Evolutionary conservation across 176 grass and related monocot genomes (phyloP).

Genomic region (Carex kokanica): DNA sequence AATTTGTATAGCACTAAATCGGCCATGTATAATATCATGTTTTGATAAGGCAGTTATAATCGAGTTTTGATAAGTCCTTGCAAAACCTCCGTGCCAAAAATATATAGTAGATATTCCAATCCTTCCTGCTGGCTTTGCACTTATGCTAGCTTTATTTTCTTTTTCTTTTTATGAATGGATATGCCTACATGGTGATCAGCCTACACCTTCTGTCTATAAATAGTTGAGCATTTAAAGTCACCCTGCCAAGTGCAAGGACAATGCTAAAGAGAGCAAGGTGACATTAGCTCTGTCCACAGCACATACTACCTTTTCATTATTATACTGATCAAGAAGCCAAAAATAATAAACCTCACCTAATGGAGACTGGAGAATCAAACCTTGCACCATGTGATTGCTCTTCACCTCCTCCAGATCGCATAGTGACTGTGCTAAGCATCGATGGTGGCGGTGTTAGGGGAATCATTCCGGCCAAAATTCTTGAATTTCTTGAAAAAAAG

Average conservation of each 20-base stretch:
- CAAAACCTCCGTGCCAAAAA: too few species aligned
- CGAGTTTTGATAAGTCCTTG: too few species aligned
- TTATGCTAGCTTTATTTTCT: too few species aligned
- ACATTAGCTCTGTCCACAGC: neutral
- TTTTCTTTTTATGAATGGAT: too few species aligned
- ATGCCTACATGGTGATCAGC: neutral
- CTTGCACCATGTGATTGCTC: neutral
- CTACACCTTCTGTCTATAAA: neutral
- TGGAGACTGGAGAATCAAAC: neutral
- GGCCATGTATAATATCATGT: too few species aligned
- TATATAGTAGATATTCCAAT: too few species aligned
- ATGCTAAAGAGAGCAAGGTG: neutral
- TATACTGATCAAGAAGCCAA: neutral
- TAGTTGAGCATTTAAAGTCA: neutral
- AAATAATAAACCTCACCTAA: neutral
- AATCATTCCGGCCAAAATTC: slow-evolving; percentile 7
- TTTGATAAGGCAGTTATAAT: too few species aligned
- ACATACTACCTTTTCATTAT: neutral
- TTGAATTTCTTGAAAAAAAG: slow-evolving; percentile 2
- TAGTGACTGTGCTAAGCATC: neutral
- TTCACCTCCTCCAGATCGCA: neutral
- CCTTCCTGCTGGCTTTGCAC: too few species aligned
- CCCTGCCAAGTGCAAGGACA: neutral
- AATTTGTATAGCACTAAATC: too few species aligned
- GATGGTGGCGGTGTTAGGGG: slow-evolving; percentile 7